Evolutionary conservation across 441 rosid species (phyloP).

Genomic region (Erysimum pusillum): DNA sequence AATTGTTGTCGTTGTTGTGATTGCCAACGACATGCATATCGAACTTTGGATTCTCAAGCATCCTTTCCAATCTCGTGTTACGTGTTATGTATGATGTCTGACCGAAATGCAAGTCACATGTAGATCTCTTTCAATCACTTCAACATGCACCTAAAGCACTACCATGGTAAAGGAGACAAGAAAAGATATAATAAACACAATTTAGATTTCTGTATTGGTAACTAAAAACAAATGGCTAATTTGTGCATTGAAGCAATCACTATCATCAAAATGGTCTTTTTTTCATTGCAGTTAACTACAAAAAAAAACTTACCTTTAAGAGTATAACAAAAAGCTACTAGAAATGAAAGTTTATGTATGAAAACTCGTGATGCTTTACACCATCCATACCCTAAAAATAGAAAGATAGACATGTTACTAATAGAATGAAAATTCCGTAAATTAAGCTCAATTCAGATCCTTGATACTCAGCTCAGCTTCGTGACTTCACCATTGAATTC

Average conservation of each 20-base stretch:
- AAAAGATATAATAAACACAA: conserved; percentile 15
- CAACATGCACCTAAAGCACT: conserved; percentile 37
- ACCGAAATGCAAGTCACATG: conserved; percentile 22
- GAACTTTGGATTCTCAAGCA: conserved; percentile 81
- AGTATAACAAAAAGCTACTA: conserved; percentile 21
- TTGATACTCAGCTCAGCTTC: conserved; percentile 31
- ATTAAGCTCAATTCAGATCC: conserved; percentile 33
- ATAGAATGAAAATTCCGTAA: not conserved
- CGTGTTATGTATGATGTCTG: conserved; percentile 46
- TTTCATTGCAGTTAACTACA: not conserved
- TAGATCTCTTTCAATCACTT: conserved; percentile 25
- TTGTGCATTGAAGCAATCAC: not conserved
- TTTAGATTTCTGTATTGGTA: not conserved
- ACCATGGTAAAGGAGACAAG: conserved; percentile 4
- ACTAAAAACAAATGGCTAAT: not conserved
- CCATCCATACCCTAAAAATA: conserved; percentile 18
- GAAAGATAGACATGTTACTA: not conserved
- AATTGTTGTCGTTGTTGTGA: conserved; percentile 63
- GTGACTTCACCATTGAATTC: conserved; percentile 25
- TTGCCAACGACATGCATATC: conserved; percentile 58
- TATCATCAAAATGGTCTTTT: not conserved
- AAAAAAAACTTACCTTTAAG: not conserved
- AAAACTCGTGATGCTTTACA: conserved; percentile 24
- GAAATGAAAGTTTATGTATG: not conserved
- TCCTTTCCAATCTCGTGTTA: conserved; percentile 53